Base-by-base conservation (phyloP, 148 eudicot genomes). In the Nepenthes mirabilis region DNA sequence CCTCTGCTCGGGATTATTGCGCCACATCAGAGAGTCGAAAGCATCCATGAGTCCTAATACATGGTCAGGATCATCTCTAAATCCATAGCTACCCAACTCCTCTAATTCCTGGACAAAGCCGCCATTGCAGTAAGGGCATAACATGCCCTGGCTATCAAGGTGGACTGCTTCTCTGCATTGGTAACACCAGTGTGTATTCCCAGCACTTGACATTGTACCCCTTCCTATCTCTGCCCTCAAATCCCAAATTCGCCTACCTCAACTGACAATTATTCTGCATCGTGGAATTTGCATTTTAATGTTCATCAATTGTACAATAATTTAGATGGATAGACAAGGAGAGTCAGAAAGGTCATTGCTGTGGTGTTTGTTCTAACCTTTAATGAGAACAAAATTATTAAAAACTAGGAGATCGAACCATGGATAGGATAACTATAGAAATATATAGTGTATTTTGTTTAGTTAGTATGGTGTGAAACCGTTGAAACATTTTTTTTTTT, bases 121-220 rank as follows among this genome's bases (percentile, higher is more conserved):
- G 1, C 95, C 91, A 63, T 77, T 63, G 48, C 98, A 91, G 59
- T 79, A 68, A 43, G 88, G 88, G 68, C 98, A 88, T 36, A 72
- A 70, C 48, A 68, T 37, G 56, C 71, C 74, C 14, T 52, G 83
- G 70, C 64, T 66, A 2, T 65, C 84, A 64, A 75, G 82, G 37
- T 78, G 77, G 59, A 91, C 65, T 14, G 91, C 76, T 62, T 56
- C 79, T 59, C 66, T 60, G 75, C 98, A 91, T 67, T 80, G 82
- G 70, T 88, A 73, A 64, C 98, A 91, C 91, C 96, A 91, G 72
- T 91, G 98, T 66, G 96, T 85, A 73, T 79, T 69, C 67, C 81
- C 74, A 23, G 68, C 74, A 61, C 68, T 11, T 11, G 52, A 49
- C 52, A 49, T 49, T 2, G 13, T 49, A 49, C 11, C 52, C 52